Percentiles rank a stretch among this genome's conserved stretches.
Conservation (phyloP, 371 early-diverging fungal species). For the Mycotypha africana region DNA sequence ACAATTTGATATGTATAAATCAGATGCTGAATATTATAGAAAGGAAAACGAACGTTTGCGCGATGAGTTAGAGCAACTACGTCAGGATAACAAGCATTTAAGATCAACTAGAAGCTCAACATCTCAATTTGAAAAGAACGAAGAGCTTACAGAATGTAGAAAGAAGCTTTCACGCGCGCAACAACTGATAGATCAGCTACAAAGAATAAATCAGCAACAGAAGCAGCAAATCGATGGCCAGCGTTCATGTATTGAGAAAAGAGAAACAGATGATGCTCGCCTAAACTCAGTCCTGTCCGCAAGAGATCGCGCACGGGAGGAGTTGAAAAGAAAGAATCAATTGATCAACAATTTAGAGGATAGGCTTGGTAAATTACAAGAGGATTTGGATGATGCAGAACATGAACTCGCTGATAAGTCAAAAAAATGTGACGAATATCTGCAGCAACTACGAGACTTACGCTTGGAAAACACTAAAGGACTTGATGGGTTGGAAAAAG, state of each 20-base stretch:
- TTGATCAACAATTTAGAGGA: too few relatives aligned
- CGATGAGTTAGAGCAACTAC: conserved; percentile 23
- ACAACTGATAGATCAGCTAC: conserved; percentile 26
- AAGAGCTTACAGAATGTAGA: too few relatives aligned
- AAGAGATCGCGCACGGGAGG: too few relatives aligned
- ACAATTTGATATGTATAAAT: conserved; percentile 33
- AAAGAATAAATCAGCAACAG: conserved; percentile 20
- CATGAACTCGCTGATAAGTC: conserved; percentile 22
- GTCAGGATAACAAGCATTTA: conserved; percentile 32
- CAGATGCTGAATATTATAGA: conserved; percentile 22
- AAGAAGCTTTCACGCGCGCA: conserved; percentile 31
- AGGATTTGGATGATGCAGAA: conserved; percentile 24
- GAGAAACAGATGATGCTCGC: too few relatives aligned
- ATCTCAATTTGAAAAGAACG: too few relatives aligned
- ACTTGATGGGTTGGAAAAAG: conserved; percentile 4
- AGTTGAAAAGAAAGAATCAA: too few relatives aligned
- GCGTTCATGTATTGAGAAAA: too few relatives aligned
- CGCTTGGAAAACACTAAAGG: conserved; percentile 7
- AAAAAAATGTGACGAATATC: conserved; percentile 20
- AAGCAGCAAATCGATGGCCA: too few relatives aligned
- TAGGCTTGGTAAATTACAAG: too few relatives aligned
- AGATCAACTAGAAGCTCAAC: conserved; percentile 18
- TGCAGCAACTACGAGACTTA: conserved; percentile 14
- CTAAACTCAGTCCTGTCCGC: too few relatives aligned
- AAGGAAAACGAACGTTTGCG: conserved; percentile 35